Percentiles rank a stretch among this genome's conserved stretches.
Evolutionary conservation across 164 flowering plant genomes (phyloP).

Genomic region (Magnolia changhungtana): DNA sequence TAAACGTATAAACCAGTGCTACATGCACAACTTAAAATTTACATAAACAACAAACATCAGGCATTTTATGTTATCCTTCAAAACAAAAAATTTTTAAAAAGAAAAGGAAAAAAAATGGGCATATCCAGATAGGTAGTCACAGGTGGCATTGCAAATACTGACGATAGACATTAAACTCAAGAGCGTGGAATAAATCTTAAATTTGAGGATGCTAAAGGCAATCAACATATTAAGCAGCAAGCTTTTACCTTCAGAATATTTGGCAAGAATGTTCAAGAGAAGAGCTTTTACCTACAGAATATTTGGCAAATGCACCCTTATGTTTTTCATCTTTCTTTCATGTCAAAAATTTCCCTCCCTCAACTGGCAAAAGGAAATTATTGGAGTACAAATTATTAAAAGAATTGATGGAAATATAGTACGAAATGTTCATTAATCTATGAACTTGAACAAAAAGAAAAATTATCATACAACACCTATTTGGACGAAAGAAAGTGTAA

Average conservation of each 20-base stretch:
- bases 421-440: too few species aligned
- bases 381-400: too few species aligned
- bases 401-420: too few species aligned
- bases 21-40: background rate
- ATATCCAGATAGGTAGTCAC: too few species aligned
- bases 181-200: background rate
- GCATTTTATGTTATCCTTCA: too few species aligned
- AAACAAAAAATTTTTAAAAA: too few species aligned
- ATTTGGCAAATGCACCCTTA: too few species aligned
- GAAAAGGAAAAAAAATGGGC: background rate
- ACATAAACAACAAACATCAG: background rate
- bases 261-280: constrained; percentile 80
- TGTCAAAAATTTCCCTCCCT: too few species aligned
- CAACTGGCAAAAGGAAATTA: too few species aligned
- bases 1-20: background rate
- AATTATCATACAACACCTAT: background rate
- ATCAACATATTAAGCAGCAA: background rate
- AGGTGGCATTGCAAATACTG: too few species aligned
- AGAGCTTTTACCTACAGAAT: constrained; percentile 32
- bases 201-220: background rate
- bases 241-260: constrained; percentile 73
- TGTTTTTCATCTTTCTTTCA: too few species aligned
- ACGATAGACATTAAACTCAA: too few species aligned
- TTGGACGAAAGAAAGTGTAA: background rate
- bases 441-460: background rate